Percentiles rank a stretch among this genome's conserved stretches.
Conservation (phyloP, 2,329 filamentous ascomycete genomes). For the Fusarium dlaminii region DNA sequence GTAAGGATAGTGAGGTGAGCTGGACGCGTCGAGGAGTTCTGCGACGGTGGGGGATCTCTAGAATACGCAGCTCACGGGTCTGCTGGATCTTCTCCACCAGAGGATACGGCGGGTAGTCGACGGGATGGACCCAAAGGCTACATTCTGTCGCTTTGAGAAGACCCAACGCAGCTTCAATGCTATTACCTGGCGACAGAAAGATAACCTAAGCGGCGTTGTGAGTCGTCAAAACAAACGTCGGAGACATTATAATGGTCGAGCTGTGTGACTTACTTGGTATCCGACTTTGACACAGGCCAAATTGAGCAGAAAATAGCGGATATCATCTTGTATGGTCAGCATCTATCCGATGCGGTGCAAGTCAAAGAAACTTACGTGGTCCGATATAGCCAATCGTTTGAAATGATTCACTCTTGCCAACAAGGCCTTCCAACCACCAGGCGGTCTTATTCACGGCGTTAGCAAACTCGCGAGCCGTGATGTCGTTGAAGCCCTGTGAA, state of each 20-base stretch:
- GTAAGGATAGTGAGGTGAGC: background rate
- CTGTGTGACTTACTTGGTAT: background rate
- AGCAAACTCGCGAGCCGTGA: background rate
- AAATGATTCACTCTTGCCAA: background rate
- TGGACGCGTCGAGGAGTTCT: background rate
- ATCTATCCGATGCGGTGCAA: fast-evolving
- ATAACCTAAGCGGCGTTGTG: background rate
- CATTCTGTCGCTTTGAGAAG: background rate
- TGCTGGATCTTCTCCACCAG: background rate
- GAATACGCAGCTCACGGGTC: background rate
- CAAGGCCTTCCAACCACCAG: background rate
- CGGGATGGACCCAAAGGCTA: background rate
- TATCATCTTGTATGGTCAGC: background rate
- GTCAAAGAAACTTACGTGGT: fast-evolving
- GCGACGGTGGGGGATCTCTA: background rate
- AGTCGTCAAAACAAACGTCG: background rate
- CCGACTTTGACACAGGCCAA: background rate
- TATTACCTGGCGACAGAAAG: background rate
- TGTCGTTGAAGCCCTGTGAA: fast-evolving
- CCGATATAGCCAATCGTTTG: background rate
- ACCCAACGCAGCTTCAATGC: background rate
- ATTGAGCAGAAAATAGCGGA: background rate
- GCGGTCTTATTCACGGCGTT: background rate
- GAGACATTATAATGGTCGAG: background rate
- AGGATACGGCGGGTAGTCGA: background rate